These are phyloP conservation scores for Heracleum sosnowskyi DNA, from an alignment of 129 eudicot genomes.

Conservation along the genomic window DNA sequence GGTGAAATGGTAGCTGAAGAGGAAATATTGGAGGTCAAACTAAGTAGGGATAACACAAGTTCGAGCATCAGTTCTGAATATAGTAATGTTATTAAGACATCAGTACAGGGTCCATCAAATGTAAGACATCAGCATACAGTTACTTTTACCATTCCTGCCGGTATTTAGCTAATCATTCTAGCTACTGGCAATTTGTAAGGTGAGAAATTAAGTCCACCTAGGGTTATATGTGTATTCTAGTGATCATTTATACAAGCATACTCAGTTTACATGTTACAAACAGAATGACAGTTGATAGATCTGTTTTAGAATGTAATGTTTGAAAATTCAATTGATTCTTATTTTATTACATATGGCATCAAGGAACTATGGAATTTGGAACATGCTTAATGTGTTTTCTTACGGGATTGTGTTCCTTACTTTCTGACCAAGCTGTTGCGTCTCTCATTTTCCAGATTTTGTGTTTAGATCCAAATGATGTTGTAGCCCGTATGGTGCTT, in stretches of 20 bases:
- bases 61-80: constrained; percentile 10
- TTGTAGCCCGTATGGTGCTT: not conserved
- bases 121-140: constrained; percentile 20
- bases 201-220: constrained; percentile 16
- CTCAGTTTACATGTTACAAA: constrained; percentile 3
- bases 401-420: not conserved
- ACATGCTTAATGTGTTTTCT: not conserved
- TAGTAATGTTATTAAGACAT: constrained; percentile 7
- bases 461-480: not conserved
- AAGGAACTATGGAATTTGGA: not conserved
- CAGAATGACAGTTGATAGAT: constrained; percentile 13
- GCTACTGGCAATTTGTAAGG: constrained; percentile 21
- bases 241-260: constrained; percentile 1
- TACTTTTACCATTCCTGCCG: constrained; percentile 27
- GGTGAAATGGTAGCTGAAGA: constrained; percentile 6
- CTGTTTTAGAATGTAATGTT: constrained; percentile 1
- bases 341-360: not conserved
- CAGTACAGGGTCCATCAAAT: constrained; percentile 15
- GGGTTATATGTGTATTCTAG: constrained; percentile 9
- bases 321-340: constrained; percentile 12
- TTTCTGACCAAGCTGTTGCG: not conserved
- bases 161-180: constrained; percentile 30
- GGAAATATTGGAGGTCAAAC: constrained; percentile 6
- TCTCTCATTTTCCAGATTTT: not conserved
- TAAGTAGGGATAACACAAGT: constrained; percentile 6